These are phyloP conservation scores for Oenanthe sinensis DNA, from an alignment of 129 eudicot species.

Conservation along the genomic window DNA sequence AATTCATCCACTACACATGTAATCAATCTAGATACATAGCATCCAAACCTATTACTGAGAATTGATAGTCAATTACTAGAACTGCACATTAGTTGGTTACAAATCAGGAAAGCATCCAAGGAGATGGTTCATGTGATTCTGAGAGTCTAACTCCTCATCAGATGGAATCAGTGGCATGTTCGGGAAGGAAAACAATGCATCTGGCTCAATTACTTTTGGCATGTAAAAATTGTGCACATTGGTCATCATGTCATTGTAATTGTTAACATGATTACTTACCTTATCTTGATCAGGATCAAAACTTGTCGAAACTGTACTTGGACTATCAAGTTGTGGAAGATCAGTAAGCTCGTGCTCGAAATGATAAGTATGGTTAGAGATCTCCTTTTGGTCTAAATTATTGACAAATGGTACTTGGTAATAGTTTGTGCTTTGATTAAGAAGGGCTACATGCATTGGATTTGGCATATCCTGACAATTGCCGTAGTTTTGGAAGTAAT, in stretches of 20 bases:
- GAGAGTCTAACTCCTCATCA: conserved; percentile 30
- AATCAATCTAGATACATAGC: not conserved
- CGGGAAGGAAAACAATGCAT: conserved; percentile 24
- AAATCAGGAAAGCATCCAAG: conserved; percentile 58
- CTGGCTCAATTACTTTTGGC: conserved; percentile 11
- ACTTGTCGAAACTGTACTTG: conserved; percentile 40
- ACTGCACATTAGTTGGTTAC: conserved; percentile 18
- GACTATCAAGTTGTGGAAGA: conserved; percentile 48
- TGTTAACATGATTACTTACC: conserved; percentile 1
- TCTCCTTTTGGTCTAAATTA: conserved; percentile 3
- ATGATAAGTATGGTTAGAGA: conserved; percentile 11
- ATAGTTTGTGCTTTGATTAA: conserved; percentile 20
- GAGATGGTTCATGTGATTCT: conserved; percentile 30
- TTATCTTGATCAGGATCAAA: conserved; percentile 32
- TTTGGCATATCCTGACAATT: conserved; percentile 15
- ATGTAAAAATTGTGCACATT: conserved; percentile 27
- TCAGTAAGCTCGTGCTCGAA: conserved; percentile 22
- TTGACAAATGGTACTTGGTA: conserved; percentile 19
- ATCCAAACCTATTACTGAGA: not conserved
- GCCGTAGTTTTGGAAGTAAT: conserved; percentile 31
- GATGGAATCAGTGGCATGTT: conserved; percentile 28
- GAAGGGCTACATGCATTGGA: conserved; percentile 15
- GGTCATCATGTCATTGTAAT: conserved; percentile 43
- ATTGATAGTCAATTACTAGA: not conserved
- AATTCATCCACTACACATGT: not conserved